A percentile compares a stretch with the other conserved stretches of the same genome.
These are phyloP conservation scores for Berkeleyomyces rouxiae DNA, from an alignment of 2,329 filamentous ascomycete genomes.

Conservation along the genomic window DNA sequence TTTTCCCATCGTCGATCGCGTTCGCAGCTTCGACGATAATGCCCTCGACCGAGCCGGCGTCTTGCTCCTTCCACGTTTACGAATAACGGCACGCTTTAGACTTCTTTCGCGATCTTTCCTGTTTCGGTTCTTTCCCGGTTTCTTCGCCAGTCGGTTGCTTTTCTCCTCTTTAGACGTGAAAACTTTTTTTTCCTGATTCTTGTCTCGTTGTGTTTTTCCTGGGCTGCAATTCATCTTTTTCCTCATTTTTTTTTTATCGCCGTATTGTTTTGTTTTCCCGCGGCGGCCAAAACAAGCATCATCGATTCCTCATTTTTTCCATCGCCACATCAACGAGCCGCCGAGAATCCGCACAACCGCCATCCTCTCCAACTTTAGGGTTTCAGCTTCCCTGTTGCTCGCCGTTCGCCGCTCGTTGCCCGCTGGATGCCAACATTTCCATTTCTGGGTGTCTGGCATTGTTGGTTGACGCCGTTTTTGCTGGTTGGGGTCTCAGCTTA, in stretches of 20 bases:
- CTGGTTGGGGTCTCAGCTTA: not conserved
- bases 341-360: not conserved
- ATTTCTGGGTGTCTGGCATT: not conserved
- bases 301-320: not conserved
- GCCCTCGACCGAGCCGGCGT: not conserved
- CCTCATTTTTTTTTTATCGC: not conserved
- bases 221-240: not conserved
- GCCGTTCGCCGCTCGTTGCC: no score
- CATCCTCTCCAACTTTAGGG: not conserved
- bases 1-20: not conserved
- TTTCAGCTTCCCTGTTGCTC: not conserved
- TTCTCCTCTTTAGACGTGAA: not conserved
- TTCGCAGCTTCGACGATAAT: not conserved
- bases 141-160: not conserved
- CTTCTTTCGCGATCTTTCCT: not conserved
- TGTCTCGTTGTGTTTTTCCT: not conserved
- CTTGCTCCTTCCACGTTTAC: not conserved
- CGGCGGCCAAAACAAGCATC: conserved; percentile 1
- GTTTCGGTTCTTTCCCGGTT: not conserved
- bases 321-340: conserved; percentile 1
- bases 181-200: not conserved
- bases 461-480: not conserved
- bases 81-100: conserved; percentile 1
- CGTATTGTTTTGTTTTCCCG: not conserved
- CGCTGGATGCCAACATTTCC: not conserved